Evolutionary conservation across 2,329 filamentous ascomycete genomes (phyloP).

Genomic region (Fonsecaea nubica): DNA sequence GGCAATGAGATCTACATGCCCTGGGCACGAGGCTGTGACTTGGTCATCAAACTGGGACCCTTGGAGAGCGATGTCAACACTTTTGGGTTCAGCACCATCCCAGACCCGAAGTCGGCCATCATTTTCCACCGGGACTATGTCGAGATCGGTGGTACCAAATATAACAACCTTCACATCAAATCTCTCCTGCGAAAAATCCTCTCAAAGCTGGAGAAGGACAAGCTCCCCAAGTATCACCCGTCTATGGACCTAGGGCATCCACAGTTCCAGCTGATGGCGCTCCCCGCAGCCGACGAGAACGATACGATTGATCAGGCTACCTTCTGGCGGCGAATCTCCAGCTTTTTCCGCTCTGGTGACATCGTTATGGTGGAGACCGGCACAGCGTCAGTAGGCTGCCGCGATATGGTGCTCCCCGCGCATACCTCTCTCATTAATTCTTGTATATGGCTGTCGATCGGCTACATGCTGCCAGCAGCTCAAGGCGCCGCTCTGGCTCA

Average conservation of each 20-base stretch:
- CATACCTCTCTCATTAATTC: slow-evolving; percentile 58
- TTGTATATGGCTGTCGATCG: slow-evolving; percentile 66
- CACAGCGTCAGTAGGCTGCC: slow-evolving; percentile 63
- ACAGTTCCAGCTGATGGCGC: slow-evolving; percentile 57
- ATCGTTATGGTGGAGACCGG: slow-evolving; percentile 66
- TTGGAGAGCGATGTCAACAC: slow-evolving; percentile 58
- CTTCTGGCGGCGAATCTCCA: slow-evolving; percentile 66
- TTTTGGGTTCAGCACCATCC: slow-evolving; percentile 43
- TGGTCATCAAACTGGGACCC: slow-evolving; percentile 57
- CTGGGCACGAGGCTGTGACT: slow-evolving; percentile 52
- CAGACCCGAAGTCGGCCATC: slow-evolving; percentile 60
- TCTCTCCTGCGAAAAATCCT: slow-evolving; percentile 76
- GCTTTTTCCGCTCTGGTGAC: slow-evolving; percentile 60
- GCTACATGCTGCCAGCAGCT: slow-evolving; percentile 65
- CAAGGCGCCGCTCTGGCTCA: slow-evolving; percentile 64
- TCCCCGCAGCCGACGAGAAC: slow-evolving; percentile 55
- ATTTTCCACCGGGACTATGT: slow-evolving; percentile 79
- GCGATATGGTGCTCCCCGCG: slow-evolving; percentile 58
- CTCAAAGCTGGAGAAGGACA: slow-evolving; percentile 57
- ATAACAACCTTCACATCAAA: slow-evolving; percentile 77
- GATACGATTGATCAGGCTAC: slow-evolving; percentile 63
- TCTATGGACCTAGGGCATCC: slow-evolving; percentile 51
- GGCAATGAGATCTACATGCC: slow-evolving; percentile 47
- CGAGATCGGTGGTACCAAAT: slow-evolving; percentile 75
- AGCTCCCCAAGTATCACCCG: slow-evolving; percentile 41